Evolutionary conservation across 2,329 filamentous ascomycete genomes (phyloP).

Genomic region (Grosmannia serpens): DNA sequence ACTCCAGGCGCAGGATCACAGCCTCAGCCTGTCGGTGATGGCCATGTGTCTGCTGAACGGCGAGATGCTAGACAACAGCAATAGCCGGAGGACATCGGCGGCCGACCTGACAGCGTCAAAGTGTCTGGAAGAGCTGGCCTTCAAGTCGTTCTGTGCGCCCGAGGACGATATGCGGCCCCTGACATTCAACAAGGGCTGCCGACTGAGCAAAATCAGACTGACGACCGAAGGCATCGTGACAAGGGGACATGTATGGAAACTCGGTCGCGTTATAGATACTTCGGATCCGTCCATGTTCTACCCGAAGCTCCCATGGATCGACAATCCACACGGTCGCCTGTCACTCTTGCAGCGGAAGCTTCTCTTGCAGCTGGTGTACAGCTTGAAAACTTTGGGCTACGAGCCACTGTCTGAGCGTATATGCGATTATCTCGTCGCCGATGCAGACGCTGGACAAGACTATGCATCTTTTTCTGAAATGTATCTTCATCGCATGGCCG

Average conservation of each 20-base stretch:
- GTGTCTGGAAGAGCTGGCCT: not conserved
- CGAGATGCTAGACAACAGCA: not conserved
- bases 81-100: not conserved
- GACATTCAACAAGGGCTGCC: not conserved
- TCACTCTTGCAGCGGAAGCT: too few relatives aligned
- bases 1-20: not conserved
- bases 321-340: too few relatives aligned
- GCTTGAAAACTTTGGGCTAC: too few relatives aligned
- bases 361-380: too few relatives aligned
- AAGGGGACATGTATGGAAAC: not conserved
- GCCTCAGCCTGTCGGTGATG: not conserved
- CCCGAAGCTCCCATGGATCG: too few relatives aligned
- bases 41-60: not conserved
- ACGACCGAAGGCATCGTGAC: not conserved
- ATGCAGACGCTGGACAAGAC: too few relatives aligned
- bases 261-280: not conserved
- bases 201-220: not conserved
- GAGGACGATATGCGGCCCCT: not conserved
- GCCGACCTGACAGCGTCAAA: not conserved
- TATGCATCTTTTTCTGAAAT: too few relatives aligned
- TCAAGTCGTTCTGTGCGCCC: not conserved
- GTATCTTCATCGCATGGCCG: too few relatives aligned
- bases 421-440: too few relatives aligned
- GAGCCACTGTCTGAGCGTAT: too few relatives aligned
- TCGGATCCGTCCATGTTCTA: too few relatives aligned